Evolutionary conservation across 1,139 yeast genomes (phyloP).

Genomic region (Geotrichum fermentans): DNA sequence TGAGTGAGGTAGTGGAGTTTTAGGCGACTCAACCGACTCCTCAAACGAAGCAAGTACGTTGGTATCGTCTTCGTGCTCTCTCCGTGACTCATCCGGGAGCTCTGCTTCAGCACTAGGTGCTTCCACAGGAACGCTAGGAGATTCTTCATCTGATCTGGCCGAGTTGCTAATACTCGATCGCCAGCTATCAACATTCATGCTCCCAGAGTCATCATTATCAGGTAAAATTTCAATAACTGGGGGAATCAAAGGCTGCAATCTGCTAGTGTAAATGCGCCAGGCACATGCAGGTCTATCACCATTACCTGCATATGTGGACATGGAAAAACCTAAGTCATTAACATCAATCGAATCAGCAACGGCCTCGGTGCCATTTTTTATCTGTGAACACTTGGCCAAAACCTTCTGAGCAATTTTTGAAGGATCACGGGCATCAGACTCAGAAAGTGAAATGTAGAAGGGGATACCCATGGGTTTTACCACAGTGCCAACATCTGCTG

Average conservation of each 20-base stretch:
- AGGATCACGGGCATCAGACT: constrained; percentile 48
- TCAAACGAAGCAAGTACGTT: background rate
- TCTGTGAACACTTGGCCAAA: constrained; percentile 15
- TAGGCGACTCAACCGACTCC: background rate
- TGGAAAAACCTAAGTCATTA: background rate
- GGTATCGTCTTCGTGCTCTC: constrained; percentile 1
- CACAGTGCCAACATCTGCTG: background rate
- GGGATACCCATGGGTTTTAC: constrained; percentile 44
- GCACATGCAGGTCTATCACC: constrained; percentile 10
- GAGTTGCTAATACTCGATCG: constrained; percentile 3
- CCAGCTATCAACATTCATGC: background rate
- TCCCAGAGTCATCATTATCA: constrained; percentile 13
- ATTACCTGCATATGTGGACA: background rate
- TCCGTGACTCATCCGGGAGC: background rate
- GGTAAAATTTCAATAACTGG: background rate
- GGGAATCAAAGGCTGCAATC: constrained; percentile 1
- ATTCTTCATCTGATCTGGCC: constrained; percentile 13
- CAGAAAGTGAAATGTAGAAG: constrained; percentile 56
- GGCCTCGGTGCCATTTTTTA: background rate
- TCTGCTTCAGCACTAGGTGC: constrained; percentile 2
- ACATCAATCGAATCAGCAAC: constrained; percentile 1
- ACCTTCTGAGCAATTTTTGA: constrained; percentile 55
- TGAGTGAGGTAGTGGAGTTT: background rate
- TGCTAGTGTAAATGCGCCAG: constrained; percentile 3
- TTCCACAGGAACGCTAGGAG: constrained; percentile 17